Evolutionary conservation across 192 early-diverging fungal species (phyloP), one percentile per base, ranked within the genome.

Genomic region (Podila horticola): DNA sequence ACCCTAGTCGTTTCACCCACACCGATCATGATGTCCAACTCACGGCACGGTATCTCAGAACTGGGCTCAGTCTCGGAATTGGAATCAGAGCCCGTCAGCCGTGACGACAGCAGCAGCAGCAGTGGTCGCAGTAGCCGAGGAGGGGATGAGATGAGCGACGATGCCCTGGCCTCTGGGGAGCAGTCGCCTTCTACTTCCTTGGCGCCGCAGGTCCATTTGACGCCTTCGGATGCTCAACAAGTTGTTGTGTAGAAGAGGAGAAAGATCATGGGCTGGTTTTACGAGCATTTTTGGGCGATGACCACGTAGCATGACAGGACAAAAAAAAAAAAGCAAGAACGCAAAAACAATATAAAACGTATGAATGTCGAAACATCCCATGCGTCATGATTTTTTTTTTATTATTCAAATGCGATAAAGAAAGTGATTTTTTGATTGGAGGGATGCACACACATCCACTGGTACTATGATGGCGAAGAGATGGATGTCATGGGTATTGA

Each of bases 11-110:
- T 81, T 61, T 61, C 75, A 19, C 62, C 52, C 24, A 24, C 75
- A 26, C 70, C 67, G 10, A 58, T 73, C 38, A 48, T 62, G 12
- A 24, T 64, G 12, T 51, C 48, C 7, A 67, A 51, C 22, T 10
- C 51, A 19, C 30, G 77, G 15, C 70, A 63, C 7, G 69, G 69
- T 3, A 26, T 64, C 2, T 79, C 75, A 5, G 77, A 81, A 24
- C 34, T 81, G 45, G 71, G 77, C 4, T 62, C 67, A 13, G 77
- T 81, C 41, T 69, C 77, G 2, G 77, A 81, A 48, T 50, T 52
- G 62, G 71, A 81, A 26, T 66, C 20, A 4, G 70, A 72, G 22
- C 24, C 59, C n/a, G 17, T 28, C 67, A 57, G 52, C 3, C 62
- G 74, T 1, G 33, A 34, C 34, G 33, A 38, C 33, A 30, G 26